Base-by-base conservation (phyloP, 1,139 yeast genomes). In the Chernovozyma sophiae-reginae region DNA sequence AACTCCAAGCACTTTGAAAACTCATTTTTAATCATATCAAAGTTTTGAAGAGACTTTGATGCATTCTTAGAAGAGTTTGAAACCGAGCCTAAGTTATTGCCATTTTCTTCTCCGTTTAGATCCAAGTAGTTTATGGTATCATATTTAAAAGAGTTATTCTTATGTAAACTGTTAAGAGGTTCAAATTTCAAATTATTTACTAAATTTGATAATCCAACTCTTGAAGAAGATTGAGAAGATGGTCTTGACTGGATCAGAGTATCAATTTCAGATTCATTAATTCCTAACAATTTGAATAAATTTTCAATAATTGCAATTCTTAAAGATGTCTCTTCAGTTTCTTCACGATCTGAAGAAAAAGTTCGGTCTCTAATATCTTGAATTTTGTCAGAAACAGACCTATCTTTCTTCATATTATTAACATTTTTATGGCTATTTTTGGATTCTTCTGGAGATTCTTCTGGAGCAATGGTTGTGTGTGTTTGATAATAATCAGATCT, bases 301-400 rank as follows among this genome's bases (percentile, higher is more conserved):
- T 81, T 82, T 47, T 86, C 96, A 5, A 84, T 76, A 3, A 92
- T 60, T 0, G 95, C 89, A 23, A 74, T 66, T 32, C 89, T 68
- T 30, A 86, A 60, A 0, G 86, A 74, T 0, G 79, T 67, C 34
- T 86, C 95, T 46, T 86, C 94, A 0, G 86, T 80, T 48, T 86
- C 95, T 44, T 83, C 87, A 7, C 59, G 48, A 33, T 79, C 81
- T 23, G 76, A 79, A 10, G 81, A 73, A 41, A 81, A 79, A 1
- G 64, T 58, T 26, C 72, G 54, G 25, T 63, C 65, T 28, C 62
- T 54, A 3, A 60, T 26, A 12, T 26, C 29, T 16, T 6, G 6
- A 6, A 26, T 26, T n/a, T 23, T 23, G 25, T 11, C n/a, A n/a
- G 25, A n/a, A 11, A 11, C 25, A 11, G 25, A 23, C 25, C 25